Evolutionary conservation across 768 basidiomycete species (phyloP).

Genomic region (Podaxis pistillaris): DNA sequence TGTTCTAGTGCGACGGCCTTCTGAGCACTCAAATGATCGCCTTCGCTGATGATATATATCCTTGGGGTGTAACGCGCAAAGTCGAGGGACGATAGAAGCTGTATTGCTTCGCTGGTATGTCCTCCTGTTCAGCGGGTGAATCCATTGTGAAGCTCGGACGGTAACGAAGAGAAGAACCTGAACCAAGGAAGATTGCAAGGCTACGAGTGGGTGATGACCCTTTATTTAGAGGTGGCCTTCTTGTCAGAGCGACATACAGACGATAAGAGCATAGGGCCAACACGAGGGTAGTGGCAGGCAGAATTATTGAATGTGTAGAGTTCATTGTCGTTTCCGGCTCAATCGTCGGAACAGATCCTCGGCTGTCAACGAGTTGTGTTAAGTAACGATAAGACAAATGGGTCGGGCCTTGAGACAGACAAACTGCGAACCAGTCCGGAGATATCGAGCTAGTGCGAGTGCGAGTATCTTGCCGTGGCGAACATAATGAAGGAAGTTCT

Average conservation of each 20-base stretch:
- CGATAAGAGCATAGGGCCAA: constrained; percentile 24
- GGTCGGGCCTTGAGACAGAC: background rate
- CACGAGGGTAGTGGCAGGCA: background rate
- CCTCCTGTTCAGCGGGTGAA: constrained; percentile 59
- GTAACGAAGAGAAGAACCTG: constrained; percentile 53
- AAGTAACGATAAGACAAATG: background rate
- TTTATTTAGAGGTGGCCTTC: constrained; percentile 1
- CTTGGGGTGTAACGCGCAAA: constrained; percentile 73
- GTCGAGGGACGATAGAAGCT: constrained; percentile 70
- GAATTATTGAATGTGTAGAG: background rate
- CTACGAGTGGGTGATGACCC: constrained; percentile 26
- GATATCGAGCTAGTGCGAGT: background rate
- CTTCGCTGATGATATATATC: constrained; percentile 79
- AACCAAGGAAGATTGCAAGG: constrained; percentile 89
- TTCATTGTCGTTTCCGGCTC: constrained; percentile 3
- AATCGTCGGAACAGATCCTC: background rate
- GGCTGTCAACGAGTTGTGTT: background rate
- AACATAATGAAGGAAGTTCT: background rate
- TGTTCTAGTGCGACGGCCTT: constrained; percentile 70
- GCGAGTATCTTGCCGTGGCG: background rate
- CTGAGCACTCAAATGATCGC: constrained; percentile 72
- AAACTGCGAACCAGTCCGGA: background rate
- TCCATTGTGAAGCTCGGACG: background rate
- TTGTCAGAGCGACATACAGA: constrained; percentile 30
- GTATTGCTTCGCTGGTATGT: constrained; percentile 86